These are phyloP conservation scores for Daedalea quercina DNA, from an alignment of 768 basidiomycete species.

Conservation along the genomic window DNA sequence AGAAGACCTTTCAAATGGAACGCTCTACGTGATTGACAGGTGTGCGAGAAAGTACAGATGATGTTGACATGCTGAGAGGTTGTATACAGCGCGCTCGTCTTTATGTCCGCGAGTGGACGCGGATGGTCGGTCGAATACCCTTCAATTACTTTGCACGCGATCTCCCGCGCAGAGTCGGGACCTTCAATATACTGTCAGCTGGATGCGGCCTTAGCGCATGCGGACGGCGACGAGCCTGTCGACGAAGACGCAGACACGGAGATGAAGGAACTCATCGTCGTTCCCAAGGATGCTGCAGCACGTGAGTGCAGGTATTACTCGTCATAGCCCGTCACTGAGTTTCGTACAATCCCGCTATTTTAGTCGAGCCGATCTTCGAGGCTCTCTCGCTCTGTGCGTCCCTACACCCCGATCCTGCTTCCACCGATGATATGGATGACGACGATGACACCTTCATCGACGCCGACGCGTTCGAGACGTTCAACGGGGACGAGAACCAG, in stretches of 20 bases:
- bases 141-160: slow-evolving; percentile 87
- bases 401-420: slow-evolving; percentile 68
- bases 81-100: slow-evolving; percentile 58
- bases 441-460: slow-evolving; percentile 49
- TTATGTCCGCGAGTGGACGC: slow-evolving; percentile 59
- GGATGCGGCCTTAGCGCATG: slow-evolving; percentile 31
- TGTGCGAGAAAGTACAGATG: slow-evolving; percentile 22
- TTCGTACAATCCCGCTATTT: neutral
- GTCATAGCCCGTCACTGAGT: neutral
- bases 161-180: slow-evolving; percentile 60
- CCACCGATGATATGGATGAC: slow-evolving; percentile 40
- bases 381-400: slow-evolving; percentile 82
- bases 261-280: slow-evolving; percentile 79
- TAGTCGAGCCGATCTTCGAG: slow-evolving; percentile 83
- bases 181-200: slow-evolving; percentile 92
- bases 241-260: slow-evolving; percentile 38
- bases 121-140: slow-evolving; percentile 88
- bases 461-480: slow-evolving; percentile 36
- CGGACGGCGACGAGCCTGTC: slow-evolving; percentile 16
- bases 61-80: neutral
- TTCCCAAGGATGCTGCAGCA: slow-evolving; percentile 49
- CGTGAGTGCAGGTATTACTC: slow-evolving; percentile 39
- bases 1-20: slow-evolving; percentile 50
- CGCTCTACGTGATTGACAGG: slow-evolving; percentile 85
- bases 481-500: slow-evolving; percentile 55